These are phyloP conservation scores for Ceratocystis eucalypticola DNA, from an alignment of 2,329 filamentous ascomycete genomes.

Conservation along the genomic window DNA sequence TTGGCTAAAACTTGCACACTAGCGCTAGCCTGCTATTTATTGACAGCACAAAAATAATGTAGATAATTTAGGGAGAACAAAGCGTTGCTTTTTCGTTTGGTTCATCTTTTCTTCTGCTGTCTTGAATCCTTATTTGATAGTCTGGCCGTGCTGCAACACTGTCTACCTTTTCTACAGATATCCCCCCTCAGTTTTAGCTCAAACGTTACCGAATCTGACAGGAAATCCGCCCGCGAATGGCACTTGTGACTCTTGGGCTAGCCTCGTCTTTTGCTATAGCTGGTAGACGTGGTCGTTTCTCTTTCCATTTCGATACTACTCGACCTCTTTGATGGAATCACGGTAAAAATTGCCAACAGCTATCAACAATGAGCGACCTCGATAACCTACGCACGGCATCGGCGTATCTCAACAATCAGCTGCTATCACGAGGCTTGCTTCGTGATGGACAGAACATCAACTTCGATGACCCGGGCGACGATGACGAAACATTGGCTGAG, in stretches of 20 bases:
- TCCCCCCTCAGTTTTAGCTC: background rate
- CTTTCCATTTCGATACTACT: background rate
- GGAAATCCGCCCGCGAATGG: background rate
- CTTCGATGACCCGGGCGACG: constrained; percentile 60
- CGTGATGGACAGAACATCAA: constrained; percentile 63
- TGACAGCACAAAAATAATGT: constrained; percentile 2
- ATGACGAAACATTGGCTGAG: constrained; percentile 39
- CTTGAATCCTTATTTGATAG: background rate
- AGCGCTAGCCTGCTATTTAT: constrained; percentile 2
- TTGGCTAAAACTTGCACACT: background rate
- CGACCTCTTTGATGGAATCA: background rate
- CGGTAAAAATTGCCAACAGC: background rate
- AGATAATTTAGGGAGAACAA: background rate
- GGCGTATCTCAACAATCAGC: constrained; percentile 59
- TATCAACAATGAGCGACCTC: constrained; percentile 38
- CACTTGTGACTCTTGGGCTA: background rate
- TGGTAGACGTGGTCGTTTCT: background rate
- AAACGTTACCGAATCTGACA: background rate
- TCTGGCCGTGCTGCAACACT: background rate
- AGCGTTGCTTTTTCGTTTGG: background rate
- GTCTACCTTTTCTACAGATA: background rate
- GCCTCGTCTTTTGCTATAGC: background rate
- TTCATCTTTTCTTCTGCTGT: background rate
- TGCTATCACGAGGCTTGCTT: constrained; percentile 51
- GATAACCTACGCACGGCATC: constrained; percentile 54